Evolutionary conservation across 2,329 filamentous ascomycete species (phyloP).

Genomic region (Thelonectria rubi): DNA sequence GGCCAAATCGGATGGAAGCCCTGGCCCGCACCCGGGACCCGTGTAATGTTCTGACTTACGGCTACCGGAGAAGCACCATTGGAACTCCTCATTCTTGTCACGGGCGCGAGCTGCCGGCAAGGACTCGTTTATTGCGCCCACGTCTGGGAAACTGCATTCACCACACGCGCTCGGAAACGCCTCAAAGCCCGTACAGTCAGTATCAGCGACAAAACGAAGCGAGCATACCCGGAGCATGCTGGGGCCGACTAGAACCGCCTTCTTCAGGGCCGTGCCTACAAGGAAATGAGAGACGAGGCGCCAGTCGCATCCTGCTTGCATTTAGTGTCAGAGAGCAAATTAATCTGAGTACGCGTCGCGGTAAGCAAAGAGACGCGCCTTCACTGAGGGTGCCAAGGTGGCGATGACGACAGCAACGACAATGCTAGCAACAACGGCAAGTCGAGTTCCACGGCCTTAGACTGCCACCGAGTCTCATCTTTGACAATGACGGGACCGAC

Average conservation of each 20-base stretch:
- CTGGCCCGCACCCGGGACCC: constrained; percentile 58
- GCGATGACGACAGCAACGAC: not conserved
- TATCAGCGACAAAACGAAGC: constrained; percentile 67
- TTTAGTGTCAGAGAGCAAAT: constrained; percentile 59
- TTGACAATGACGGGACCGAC: constrained; percentile 60
- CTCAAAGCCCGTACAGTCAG: constrained; percentile 53
- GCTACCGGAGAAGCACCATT: constrained; percentile 57
- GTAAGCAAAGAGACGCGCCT: constrained; percentile 50
- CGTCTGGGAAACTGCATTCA: constrained; percentile 59
- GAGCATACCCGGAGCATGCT: constrained; percentile 60
- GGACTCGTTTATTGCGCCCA: constrained; percentile 66
- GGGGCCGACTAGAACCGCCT: constrained; percentile 59
- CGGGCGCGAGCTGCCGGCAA: constrained; percentile 66
- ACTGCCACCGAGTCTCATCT: constrained; percentile 54
- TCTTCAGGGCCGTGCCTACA: constrained; percentile 65
- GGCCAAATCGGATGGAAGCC: constrained; percentile 59
- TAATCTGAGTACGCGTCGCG: constrained; percentile 63
- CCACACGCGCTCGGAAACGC: constrained; percentile 30
- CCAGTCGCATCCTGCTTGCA: constrained; percentile 64
- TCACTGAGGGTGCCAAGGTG: constrained; percentile 46
- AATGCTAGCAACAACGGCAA: not conserved
- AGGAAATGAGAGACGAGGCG: constrained; percentile 71
- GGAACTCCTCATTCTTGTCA: constrained; percentile 66
- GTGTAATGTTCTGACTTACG: constrained; percentile 59
- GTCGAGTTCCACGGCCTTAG: constrained; percentile 35